These are phyloP conservation scores for Waitea zeae DNA, from an alignment of 1,284 basidiomycete species.

Conservation along the genomic window DNA sequence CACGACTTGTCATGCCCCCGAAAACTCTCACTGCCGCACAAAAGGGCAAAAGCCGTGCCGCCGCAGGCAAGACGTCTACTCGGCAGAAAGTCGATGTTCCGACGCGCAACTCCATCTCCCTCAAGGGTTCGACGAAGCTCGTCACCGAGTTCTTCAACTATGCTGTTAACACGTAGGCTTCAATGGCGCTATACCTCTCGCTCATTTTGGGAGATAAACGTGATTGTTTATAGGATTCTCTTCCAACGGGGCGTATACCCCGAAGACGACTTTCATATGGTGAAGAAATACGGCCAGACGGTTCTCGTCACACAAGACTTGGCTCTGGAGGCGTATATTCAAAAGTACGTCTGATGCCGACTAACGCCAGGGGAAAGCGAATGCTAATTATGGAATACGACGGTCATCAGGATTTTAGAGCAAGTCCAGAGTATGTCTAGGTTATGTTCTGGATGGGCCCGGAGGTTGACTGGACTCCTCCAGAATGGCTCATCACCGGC, in stretches of 20 bases:
- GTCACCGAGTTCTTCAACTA: conserved; percentile 99
- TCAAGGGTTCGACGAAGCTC: conserved; percentile 90
- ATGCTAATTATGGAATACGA: neutral
- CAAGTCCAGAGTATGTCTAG: conserved; percentile 71
- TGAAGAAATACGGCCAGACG: conserved; percentile 96
- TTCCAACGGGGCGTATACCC: conserved; percentile 97
- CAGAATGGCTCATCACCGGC: conserved; percentile 86
- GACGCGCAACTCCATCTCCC: conserved; percentile 67
- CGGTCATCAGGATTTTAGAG: conserved; percentile 50
- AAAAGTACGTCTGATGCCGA: conserved; percentile 46
- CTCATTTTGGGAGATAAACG: neutral
- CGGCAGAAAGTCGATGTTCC: no score
- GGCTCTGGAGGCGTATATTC: conserved; percentile 82
- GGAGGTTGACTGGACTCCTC: conserved; percentile 1
- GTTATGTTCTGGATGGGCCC: neutral
- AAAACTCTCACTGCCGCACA: no score
- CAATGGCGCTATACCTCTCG: conserved; percentile 17
- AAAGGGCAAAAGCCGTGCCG: no score
- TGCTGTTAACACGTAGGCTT: conserved; percentile 84
- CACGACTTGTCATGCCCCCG: no score
- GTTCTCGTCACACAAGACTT: conserved; percentile 91
- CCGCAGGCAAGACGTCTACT: no score
- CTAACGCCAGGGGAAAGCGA: no score
- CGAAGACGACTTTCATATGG: conserved; percentile 97
- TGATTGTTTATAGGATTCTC: conserved; percentile 52